Base-by-base conservation (phyloP, 202 grass and related monocot species). In the Carex arenaria region DNA sequence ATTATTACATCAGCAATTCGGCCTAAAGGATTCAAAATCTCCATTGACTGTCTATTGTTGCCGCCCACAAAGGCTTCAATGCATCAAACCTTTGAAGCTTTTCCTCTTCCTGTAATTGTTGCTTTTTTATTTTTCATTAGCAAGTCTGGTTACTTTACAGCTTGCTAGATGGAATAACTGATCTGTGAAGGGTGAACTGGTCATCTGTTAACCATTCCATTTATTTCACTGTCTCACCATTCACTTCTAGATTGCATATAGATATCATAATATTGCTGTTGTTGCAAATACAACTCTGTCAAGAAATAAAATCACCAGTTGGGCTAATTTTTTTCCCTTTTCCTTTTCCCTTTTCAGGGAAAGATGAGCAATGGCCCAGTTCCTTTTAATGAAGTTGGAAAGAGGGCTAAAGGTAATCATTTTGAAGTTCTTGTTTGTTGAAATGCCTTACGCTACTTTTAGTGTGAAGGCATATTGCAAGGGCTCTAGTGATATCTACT, bases 291-390 rank as follows among this genome's bases (percentile, higher is more conserved):
- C 36, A 8, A 40, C 67, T 69, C n/a, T 43, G 67, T 69, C 67
- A 43, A 43, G 19, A 69, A 64, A 19, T 42, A 69, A 69, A 69
- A 10, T 69, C n/a, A 38, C 20, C 34, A 20, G 31, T 19, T 42
- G 36, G 4, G 34, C 17, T 69, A 19, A 43, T 69, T 69, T 20
- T 42, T 40, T 40, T 40, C 32, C 2, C 5, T 69, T 68, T 18
- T 10, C 31, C 66, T 43, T 68, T 68, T 43, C 17, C 18, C 67
- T 69, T 42, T 19, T 19, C 67, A 69, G 67, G 80, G 74, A 86
- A 93, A 80, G 78, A 96, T 96, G 93, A 85, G 71, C 81, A 87
- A 89, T 83, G 93, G 90, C 20, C 90, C 93, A 31, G 61, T 28
- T 68, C 90, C 85, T 0, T 96, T 96, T 64, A 20, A 17, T 30